These are phyloP conservation scores for Solanum medicagineum DNA, from an alignment of 257 asterid species.

Conservation along the genomic window DNA sequence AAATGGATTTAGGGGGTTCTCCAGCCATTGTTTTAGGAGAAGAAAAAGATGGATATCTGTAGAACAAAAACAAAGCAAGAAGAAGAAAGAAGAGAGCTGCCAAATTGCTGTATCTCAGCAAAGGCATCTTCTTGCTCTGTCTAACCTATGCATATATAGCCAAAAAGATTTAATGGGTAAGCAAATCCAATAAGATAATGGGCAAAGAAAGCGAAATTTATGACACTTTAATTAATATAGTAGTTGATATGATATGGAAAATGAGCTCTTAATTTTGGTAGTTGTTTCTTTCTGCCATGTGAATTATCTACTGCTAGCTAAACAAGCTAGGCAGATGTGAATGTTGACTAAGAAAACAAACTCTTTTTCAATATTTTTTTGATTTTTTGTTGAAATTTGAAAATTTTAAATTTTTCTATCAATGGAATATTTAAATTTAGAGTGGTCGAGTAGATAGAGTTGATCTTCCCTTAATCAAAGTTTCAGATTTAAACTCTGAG, in stretches of 20 bases:
- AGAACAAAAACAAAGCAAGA: constrained; percentile 21
- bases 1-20: constrained; percentile 23
- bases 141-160: neutral
- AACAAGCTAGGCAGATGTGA: neutral
- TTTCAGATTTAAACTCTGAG: no score
- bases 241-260: neutral
- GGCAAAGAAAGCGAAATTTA: neutral
- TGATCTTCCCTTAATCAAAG: no score
- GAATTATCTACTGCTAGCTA: neutral
- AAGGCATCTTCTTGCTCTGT: constrained; percentile 9
- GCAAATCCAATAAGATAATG: neutral
- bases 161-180: neutral
- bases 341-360: neutral
- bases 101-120: constrained; percentile 20
- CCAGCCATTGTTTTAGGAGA: constrained; percentile 11
- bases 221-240: neutral
- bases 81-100: constrained; percentile 36
- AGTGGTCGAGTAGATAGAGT: no score
- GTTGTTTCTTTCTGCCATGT: neutral
- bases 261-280: neutral
- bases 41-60: constrained; percentile 10
- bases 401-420: no score
- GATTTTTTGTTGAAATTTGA: neutral
- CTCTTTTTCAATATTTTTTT: neutral
- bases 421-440: no score